These are phyloP conservation scores for Fusarium duplospermum DNA, from an alignment of 2,329 filamentous ascomycete species.

Conservation along the genomic window DNA sequence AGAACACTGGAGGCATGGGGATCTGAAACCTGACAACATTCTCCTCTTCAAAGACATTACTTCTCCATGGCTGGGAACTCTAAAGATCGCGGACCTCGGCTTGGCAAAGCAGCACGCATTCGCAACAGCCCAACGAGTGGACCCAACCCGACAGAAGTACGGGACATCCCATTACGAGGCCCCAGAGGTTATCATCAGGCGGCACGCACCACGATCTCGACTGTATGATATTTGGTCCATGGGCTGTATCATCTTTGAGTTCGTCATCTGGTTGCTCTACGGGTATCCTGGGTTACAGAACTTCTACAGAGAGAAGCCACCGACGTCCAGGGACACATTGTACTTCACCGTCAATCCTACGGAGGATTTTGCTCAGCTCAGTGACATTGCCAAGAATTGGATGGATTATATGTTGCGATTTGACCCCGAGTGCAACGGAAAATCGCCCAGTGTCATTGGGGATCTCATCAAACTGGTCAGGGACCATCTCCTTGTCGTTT, in stretches of 20 bases:
- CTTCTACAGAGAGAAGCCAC: slow-evolving; percentile 4
- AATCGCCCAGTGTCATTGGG: neutral
- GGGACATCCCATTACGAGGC: slow-evolving; percentile 29
- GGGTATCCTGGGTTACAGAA: slow-evolving; percentile 16
- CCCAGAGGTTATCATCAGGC: slow-evolving; percentile 19
- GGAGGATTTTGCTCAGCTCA: neutral
- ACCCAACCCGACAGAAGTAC: slow-evolving; percentile 13
- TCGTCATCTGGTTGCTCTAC: slow-evolving; percentile 44
- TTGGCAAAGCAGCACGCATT: slow-evolving; percentile 26
- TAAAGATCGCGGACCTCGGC: slow-evolving; percentile 25
- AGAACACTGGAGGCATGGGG: slow-evolving; percentile 27
- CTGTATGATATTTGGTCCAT: slow-evolving; percentile 48
- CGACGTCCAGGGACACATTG: neutral
- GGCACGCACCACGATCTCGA: slow-evolving; percentile 24
- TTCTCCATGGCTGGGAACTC: slow-evolving; percentile 12
- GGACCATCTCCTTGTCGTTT: slow-evolving; percentile 17
- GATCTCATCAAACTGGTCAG: slow-evolving; percentile 16
- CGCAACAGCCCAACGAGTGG: neutral
- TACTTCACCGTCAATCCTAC: neutral
- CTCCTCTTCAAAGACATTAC: slow-evolving; percentile 7
- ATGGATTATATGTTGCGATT: slow-evolving; percentile 2
- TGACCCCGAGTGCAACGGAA: slow-evolving; percentile 18
- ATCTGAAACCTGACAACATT: slow-evolving; percentile 32
- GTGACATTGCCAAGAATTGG: neutral
- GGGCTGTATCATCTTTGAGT: slow-evolving; percentile 47